Conservation (phyloP, 2,329 filamentous ascomycete genomes). For the Ophiostoma pallidulum region DNA sequence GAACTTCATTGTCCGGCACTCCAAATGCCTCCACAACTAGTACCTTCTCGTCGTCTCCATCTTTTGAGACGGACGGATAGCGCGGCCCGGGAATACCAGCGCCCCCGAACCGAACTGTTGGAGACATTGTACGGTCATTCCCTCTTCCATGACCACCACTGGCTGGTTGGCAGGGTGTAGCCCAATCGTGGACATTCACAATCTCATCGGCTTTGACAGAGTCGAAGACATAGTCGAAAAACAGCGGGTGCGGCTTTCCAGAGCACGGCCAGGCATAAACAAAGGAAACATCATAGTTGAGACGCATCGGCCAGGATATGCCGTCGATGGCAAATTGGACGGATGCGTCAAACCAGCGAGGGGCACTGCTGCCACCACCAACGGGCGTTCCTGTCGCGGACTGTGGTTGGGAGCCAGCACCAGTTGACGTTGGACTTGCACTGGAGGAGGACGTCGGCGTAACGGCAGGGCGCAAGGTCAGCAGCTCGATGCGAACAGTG, state of each 20-base stretch:
- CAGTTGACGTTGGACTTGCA: constrained; percentile 4
- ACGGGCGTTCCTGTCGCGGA: constrained; percentile 3
- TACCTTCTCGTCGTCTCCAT: constrained; percentile 53
- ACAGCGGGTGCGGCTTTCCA: constrained; percentile 57
- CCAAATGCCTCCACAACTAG: constrained; percentile 65
- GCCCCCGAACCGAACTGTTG: constrained; percentile 13
- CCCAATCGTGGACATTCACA: constrained; percentile 58
- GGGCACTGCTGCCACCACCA: constrained; percentile 19
- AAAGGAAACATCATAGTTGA: constrained; percentile 58
- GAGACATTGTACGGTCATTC: constrained; percentile 8
- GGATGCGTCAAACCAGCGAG: constrained; percentile 45
- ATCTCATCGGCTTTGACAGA: constrained; percentile 54
- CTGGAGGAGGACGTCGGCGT: constrained; percentile 1
- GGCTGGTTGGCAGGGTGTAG: constrained; percentile 30
- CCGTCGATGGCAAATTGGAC: constrained; percentile 57
- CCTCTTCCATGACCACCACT: not conserved
- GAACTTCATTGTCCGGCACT: constrained; percentile 64
- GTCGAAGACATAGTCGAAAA: constrained; percentile 59
- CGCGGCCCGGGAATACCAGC: constrained; percentile 12
- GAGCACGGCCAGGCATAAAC: constrained; percentile 56
- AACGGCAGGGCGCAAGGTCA: constrained; percentile 40
- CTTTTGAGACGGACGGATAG: constrained; percentile 17
- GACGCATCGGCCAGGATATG: constrained; percentile 51
- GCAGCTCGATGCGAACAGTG: constrained; percentile 58
- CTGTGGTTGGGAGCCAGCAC: constrained; percentile 1